These are phyloP conservation scores for Pogostemon cablin DNA, from an alignment of 257 asterid genomes.

Conservation along the genomic window DNA sequence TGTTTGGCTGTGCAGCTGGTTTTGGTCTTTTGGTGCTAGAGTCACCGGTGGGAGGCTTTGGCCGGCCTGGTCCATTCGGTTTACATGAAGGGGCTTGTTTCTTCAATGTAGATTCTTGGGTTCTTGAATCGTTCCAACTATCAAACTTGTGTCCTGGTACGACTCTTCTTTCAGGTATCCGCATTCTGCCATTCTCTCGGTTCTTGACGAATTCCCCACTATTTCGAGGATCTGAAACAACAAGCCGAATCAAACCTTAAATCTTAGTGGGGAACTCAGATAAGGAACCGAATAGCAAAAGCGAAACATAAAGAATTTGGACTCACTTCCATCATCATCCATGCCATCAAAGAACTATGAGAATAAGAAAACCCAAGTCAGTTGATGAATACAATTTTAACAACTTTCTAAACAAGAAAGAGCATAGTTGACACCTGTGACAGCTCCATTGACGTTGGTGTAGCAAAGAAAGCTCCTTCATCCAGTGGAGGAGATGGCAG, in stretches of 20 bases:
- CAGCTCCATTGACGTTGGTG: constrained; percentile 61
- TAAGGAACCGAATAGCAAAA: constrained; percentile 59
- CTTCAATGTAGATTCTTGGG: constrained; percentile 39
- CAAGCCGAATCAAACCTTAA: constrained; percentile 46
- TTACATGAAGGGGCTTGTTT: constrained; percentile 47
- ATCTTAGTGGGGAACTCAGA: constrained; percentile 58
- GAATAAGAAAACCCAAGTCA: constrained; percentile 36
- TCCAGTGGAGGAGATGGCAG: constrained; percentile 90
- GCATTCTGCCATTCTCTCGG: constrained; percentile 64
- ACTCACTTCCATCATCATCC: constrained; percentile 98
- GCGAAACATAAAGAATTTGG: constrained; percentile 36
- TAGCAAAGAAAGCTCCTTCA: constrained; percentile 62
- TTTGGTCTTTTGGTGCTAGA: constrained; percentile 50
- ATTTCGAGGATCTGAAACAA: constrained; percentile 75
- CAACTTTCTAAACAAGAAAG: constrained; percentile 28
- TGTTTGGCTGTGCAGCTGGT: constrained; percentile 37
- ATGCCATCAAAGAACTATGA: constrained; percentile 82
- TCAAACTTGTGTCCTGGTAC: constrained; percentile 34
- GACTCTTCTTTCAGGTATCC: constrained; percentile 39
- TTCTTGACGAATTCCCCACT: constrained; percentile 78
- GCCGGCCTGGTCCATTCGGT: constrained; percentile 37
- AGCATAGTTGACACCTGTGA: constrained; percentile 51
- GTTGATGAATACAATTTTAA: constrained; percentile 31
- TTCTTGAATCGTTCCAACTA: constrained; percentile 25
- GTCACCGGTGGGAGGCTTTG: constrained; percentile 39